Evolutionary conservation across 306 rosid genomes (phyloP), one percentile per base, ranked within the genome.

Genomic region (Vicia sativa): DNA sequence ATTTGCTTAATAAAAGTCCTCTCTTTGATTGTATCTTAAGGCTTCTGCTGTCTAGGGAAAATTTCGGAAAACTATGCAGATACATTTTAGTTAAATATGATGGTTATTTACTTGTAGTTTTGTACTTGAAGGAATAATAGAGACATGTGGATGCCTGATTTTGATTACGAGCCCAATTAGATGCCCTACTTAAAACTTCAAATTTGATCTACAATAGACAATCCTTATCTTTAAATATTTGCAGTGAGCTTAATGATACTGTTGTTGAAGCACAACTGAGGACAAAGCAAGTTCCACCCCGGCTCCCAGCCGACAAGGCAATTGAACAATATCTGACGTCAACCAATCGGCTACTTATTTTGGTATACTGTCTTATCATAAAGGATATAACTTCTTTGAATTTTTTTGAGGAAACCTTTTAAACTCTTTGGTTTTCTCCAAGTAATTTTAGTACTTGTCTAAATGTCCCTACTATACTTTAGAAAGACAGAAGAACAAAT

Each of bases 181-280:
- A 55, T 65, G 35, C 57, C 59, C 42, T 54, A 37, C 58, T 48
- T 53, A 43, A 15, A 26, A 28, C 65, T 61, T 67, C 46, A 29
- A 10, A 60, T 31, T 67, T 14, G 68, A 71, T 68, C 42, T 23
- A 42, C 37, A 56, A 13, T 76, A 41, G 63, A 11, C 34, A 67
- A 60, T 55, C 55, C 37, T 68, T 74, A 41, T 63, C 25, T 73
- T 80, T 45, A 39, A 70, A 43, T 62, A 21, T 79, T 49, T 80
- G 63, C 57, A 92, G 98, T 55, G 98, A 92, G 65, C 77, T 92
- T 52, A 90, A 92, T 7, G 98, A 92, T 67, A 92, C 98, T 45
- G 96, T 88, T 46, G 79, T 83, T 28, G 87, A 83, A 77, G 87
- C 85, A 58, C 78, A 83, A 50, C 74, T 77, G 38, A 74, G 87